phyloP scores from a whole-genome alignment of 345 rosid species.

The Acer campestre region DNA sequence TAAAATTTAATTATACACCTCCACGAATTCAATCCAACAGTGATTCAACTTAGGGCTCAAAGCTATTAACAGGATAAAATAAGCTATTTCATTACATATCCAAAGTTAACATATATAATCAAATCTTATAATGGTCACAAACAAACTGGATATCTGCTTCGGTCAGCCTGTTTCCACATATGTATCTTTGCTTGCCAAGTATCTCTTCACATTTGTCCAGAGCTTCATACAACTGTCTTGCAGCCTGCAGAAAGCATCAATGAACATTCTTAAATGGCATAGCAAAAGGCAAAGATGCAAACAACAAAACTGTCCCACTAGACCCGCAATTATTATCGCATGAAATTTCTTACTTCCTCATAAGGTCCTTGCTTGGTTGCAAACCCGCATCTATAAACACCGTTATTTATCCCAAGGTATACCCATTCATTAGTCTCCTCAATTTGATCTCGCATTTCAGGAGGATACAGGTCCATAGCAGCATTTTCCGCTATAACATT shows the following conservation, averaged over 20 bases:
- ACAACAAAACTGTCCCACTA: neutral
- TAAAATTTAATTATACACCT: neutral
- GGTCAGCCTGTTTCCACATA: slow-evolving; percentile 68
- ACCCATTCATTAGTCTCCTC: slow-evolving; percentile 54
- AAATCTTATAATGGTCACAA: slow-evolving; percentile 89
- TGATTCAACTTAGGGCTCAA: neutral
- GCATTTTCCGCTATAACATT: slow-evolving; percentile 49
- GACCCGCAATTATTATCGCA: neutral
- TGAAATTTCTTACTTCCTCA: slow-evolving; percentile 45
- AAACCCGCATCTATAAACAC: slow-evolving; percentile 56
- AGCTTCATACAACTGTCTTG: slow-evolving; percentile 63
- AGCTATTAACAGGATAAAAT: neutral
- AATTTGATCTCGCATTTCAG: slow-evolving; percentile 37
- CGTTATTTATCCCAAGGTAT: slow-evolving; percentile 50
- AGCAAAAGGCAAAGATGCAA: neutral
- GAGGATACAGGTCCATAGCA: slow-evolving; percentile 52
- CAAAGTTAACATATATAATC: slow-evolving; percentile 38
- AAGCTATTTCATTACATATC: neutral
- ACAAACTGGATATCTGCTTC: slow-evolving; percentile 80
- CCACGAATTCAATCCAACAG: neutral
- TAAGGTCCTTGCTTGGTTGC: slow-evolving; percentile 58
- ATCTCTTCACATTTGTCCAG: slow-evolving; percentile 76
- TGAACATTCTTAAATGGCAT: neutral
- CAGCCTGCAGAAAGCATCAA: slow-evolving; percentile 52
- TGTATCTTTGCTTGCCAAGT: slow-evolving; percentile 64